Evolutionary conservation across 108 stramenopile species (phyloP), one percentile per base, ranked within the genome.

Genomic region (Pseudonitzschia delicatissima): DNA sequence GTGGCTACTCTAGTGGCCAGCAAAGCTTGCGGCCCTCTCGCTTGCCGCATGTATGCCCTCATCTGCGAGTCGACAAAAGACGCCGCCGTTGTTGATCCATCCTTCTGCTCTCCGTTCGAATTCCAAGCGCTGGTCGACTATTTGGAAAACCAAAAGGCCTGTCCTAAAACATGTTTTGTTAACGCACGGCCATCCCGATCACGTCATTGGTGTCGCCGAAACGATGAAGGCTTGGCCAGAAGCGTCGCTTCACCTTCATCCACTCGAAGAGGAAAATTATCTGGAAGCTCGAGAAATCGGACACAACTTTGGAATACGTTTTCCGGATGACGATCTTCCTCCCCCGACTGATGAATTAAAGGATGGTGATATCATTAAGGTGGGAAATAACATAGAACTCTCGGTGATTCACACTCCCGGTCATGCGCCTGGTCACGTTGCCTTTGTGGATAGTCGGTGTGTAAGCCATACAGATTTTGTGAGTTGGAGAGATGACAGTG

Each of bases 121-220:
- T 69, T 76, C 28, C 36, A 63, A 20, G 63, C 47, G 40, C 63
- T 76, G 2, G 42, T 64, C 35, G 45, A 62, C 8, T 58, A 44
- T 27, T 28, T 76, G 40, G 64, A 64, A 12, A 8, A 32, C 18
- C 44, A 48, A 5, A 45, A 55, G 1, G 51, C 60, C 7, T n/a
- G 21, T 57, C 15, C 48, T 68, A 4, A 57, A 37, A 29, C 68
- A 69, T 18, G 44, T 76, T 12, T 40, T 76, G 7, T 34, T 76
- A 50, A 76, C 74, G 20, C 74, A 76, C 40, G 74, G 68, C 5
- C 74, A 76, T 33, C 57, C 68, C 5, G 74, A 76, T 27, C 74
- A 76, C 40, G 68, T 76, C 2, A 29, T 59, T 1, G 74, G 74
- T 21, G 51, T 69, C 25, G 23, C 45, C 21, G 55, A 68, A 48